phyloP scores from a whole-genome alignment of 257 asterid genomes.

The Solanum piurae region DNA sequence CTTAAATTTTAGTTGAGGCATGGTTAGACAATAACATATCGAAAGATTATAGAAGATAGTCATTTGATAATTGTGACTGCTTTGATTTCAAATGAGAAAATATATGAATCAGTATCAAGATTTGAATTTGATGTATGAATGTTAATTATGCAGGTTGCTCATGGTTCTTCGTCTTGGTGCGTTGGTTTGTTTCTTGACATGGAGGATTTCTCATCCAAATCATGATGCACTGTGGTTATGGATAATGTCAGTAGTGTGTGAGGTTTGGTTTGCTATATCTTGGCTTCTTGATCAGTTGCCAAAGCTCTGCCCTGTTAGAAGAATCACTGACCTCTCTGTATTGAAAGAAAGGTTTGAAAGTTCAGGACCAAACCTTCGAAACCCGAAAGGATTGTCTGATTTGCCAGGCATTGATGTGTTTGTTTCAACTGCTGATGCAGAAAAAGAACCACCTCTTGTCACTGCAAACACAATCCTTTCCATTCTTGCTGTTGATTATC shows the following conservation, averaged over 20 bases:
- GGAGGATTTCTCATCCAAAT: constrained; percentile 79
- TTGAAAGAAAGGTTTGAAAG: constrained; percentile 67
- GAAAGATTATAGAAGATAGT: not conserved
- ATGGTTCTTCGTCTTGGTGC: constrained; percentile 69
- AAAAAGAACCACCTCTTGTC: constrained; percentile 78
- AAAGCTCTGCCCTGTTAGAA: constrained; percentile 76
- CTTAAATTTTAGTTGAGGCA: not conserved
- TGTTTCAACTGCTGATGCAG: constrained; percentile 84
- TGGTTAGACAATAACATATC: not conserved
- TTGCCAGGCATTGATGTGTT: constrained; percentile 84
- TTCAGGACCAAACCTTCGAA: constrained; percentile 57
- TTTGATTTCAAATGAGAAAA: not conserved
- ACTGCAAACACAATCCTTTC: constrained; percentile 89
- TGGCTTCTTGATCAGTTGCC: constrained; percentile 94
- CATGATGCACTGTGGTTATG: constrained; percentile 87
- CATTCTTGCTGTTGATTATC: constrained; percentile 81
- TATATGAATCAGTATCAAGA: not conserved
- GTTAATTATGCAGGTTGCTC: constrained; percentile 40
- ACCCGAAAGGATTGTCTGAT: constrained; percentile 73
- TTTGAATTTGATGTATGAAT: not conserved
- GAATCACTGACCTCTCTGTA: constrained; percentile 67
- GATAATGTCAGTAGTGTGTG: constrained; percentile 85
- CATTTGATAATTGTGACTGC: not conserved
- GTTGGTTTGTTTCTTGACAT: constrained; percentile 63
- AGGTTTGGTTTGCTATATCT: constrained; percentile 85